These are phyloP conservation scores for Biscutella laevigata DNA, from an alignment of 441 rosid genomes.

Conservation along the genomic window DNA sequence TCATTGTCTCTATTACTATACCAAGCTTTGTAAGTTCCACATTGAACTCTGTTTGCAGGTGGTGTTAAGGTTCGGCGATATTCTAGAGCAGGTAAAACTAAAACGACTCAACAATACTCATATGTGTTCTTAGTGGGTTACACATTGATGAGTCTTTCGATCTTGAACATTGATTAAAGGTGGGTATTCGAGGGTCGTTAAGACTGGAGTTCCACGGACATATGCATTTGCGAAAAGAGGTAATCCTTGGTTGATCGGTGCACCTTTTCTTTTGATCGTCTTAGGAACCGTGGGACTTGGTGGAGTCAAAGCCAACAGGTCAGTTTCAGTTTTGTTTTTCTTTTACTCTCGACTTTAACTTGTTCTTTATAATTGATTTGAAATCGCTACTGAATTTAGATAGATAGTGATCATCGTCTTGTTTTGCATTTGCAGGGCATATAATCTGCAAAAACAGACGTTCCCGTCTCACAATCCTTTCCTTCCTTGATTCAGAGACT, in stretches of 20 bases:
- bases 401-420: no score
- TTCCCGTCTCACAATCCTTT: constrained; percentile 76
- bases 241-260: constrained; percentile 37
- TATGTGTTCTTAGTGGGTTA: neutral
- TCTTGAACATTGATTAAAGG: constrained; percentile 27
- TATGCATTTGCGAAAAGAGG: constrained; percentile 41
- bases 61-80: constrained; percentile 26
- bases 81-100: constrained; percentile 43
- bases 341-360: no score
- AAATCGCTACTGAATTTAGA: no score
- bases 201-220: constrained; percentile 46
- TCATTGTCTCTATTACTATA: neutral
- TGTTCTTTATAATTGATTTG: no score
- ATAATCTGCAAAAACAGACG: constrained; percentile 52
- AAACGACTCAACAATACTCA: neutral
- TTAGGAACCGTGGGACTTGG: constrained; percentile 69
- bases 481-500: constrained; percentile 45
- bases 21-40: neutral
- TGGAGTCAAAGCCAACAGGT: constrained; percentile 63
- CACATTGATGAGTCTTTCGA: neutral
- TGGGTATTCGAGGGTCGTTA: constrained; percentile 44
- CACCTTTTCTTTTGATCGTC: constrained; percentile 54
- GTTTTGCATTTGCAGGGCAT: constrained; percentile 44
- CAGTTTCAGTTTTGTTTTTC: no score
- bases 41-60: constrained; percentile 33